phyloP scores from a whole-genome alignment of 1,139 yeast species.

The Magnusiomyces paraingens region DNA sequence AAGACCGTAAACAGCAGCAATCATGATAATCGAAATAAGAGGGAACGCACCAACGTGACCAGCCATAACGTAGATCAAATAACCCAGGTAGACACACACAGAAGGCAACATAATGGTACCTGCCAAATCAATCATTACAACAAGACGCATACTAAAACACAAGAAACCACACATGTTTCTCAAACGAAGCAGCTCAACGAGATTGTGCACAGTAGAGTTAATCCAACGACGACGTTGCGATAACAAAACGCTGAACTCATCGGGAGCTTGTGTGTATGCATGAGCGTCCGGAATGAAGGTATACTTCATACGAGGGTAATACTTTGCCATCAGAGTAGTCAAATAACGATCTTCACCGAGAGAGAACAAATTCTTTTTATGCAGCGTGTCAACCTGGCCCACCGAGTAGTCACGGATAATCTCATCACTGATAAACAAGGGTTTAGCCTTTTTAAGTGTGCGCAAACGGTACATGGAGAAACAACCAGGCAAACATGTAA shows the following conservation, averaged over 20 bases:
- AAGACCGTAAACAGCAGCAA: conserved; percentile 34
- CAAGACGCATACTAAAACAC: conserved; percentile 33
- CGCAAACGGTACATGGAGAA: conserved; percentile 37
- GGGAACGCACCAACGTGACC: conserved; percentile 31
- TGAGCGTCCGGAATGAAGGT: conserved; percentile 33
- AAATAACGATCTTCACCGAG: conserved; percentile 40
- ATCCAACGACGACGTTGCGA: conserved; percentile 38
- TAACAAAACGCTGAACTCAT: conserved; percentile 30
- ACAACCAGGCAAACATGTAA: conserved; percentile 41
- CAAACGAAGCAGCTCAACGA: conserved; percentile 31
- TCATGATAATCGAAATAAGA: conserved; percentile 31
- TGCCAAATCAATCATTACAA: conserved; percentile 33
- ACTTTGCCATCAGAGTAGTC: conserved; percentile 36
- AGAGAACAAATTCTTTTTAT: conserved; percentile 37
- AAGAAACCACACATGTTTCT: conserved; percentile 35
- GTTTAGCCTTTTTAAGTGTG: conserved; percentile 35
- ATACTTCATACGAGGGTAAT: conserved; percentile 29
- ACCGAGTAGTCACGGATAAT: conserved; percentile 35
- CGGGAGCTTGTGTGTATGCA: conserved; percentile 34
- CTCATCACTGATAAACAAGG: conserved; percentile 36
- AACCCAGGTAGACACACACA: conserved; percentile 32
- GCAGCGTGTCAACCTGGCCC: conserved; percentile 37
- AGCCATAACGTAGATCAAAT: conserved; percentile 32
- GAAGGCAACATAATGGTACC: conserved; percentile 36
- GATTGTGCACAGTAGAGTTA: conserved; percentile 36